A percentile compares a stretch with the other conserved stretches of the same genome.
These are phyloP conservation scores for Triticum turgidum DNA, from an alignment of 176 grass and related monocot species.

Conservation along the genomic window DNA sequence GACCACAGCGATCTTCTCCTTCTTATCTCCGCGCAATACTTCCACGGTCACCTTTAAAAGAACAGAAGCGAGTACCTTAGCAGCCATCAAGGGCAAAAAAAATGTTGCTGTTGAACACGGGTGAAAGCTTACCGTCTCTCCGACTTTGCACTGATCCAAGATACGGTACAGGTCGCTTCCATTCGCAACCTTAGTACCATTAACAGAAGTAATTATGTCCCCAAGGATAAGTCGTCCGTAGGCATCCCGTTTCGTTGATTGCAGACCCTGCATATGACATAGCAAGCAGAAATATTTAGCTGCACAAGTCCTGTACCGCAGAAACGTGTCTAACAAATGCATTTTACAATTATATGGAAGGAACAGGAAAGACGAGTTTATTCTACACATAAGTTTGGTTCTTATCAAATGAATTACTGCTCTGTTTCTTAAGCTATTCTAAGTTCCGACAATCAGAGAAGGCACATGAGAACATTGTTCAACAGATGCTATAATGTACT, in stretches of 20 bases:
- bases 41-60: constrained; percentile 73
- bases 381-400: background rate
- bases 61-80: background rate
- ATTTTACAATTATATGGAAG: background rate
- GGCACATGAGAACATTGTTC: background rate
- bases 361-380: background rate
- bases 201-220: constrained; percentile 93
- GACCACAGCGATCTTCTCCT: constrained; percentile 91
- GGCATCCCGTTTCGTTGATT: constrained; percentile 79
- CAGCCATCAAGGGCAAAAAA: background rate
- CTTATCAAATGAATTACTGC: background rate
- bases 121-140: constrained; percentile 67
- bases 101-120: background rate
- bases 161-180: constrained; percentile 94
- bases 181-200: constrained; percentile 82
- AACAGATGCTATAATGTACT: background rate
- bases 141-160: constrained; percentile 98
- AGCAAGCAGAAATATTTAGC: background rate
- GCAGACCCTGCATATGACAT: constrained; percentile 62
- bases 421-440: background rate
- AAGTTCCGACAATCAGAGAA: background rate
- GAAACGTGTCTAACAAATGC: background rate
- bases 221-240: constrained; percentile 88
- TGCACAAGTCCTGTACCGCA: background rate
- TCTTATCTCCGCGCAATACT: constrained; percentile 88